Percentiles rank a stretch among this genome's conserved stretches.
Evolutionary conservation across 2,329 filamentous ascomycete genomes (phyloP).

Genomic region (Macrophomina tecta): DNA sequence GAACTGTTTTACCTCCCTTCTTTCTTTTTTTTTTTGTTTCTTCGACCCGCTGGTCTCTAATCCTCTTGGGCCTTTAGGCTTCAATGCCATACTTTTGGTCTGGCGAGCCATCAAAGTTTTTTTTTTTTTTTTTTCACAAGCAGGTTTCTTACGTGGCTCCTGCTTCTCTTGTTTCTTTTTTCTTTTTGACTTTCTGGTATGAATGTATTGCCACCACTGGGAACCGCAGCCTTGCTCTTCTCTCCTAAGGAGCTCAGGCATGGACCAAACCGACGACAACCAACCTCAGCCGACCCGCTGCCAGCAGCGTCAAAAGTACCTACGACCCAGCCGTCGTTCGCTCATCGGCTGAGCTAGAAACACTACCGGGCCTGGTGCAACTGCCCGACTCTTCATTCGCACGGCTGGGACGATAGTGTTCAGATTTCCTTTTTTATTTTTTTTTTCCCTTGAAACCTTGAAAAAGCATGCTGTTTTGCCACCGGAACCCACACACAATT

Average conservation of each 20-base stretch:
- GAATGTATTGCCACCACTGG: slow-evolving; percentile 14
- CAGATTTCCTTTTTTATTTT: slow-evolving; percentile 20
- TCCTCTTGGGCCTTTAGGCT: slow-evolving; percentile 16
- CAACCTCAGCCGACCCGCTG: slow-evolving; percentile 7
- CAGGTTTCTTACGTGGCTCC: slow-evolving; percentile 23
- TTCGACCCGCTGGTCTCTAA: slow-evolving; percentile 23
- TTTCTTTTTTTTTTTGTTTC: slow-evolving; percentile 10
- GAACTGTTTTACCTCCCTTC: slow-evolving; percentile 25
- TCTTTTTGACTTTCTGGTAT: slow-evolving; percentile 10
- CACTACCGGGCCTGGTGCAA: slow-evolving; percentile 9
- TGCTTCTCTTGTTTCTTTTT: slow-evolving; percentile 19
- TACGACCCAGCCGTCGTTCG: slow-evolving; percentile 1
- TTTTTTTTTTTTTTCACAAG: slow-evolving; percentile 12
- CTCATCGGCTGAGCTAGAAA: background rate
- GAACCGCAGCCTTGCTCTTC: background rate
- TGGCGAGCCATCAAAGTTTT: slow-evolving; percentile 17
- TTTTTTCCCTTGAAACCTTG: slow-evolving; percentile 14
- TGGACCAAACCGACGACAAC: slow-evolving; percentile 10
- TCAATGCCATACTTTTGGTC: slow-evolving; percentile 5
- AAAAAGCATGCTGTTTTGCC: slow-evolving; percentile 20
- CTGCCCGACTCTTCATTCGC: slow-evolving; percentile 12
- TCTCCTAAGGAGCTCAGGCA: background rate
- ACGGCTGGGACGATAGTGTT: slow-evolving; percentile 21
- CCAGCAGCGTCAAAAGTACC: slow-evolving; percentile 11
- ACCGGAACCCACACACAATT: background rate